Evolutionary conservation across 768 basidiomycete species (phyloP), one percentile per base, ranked within the genome.

Genomic region (Boletus pseudopeckii): DNA sequence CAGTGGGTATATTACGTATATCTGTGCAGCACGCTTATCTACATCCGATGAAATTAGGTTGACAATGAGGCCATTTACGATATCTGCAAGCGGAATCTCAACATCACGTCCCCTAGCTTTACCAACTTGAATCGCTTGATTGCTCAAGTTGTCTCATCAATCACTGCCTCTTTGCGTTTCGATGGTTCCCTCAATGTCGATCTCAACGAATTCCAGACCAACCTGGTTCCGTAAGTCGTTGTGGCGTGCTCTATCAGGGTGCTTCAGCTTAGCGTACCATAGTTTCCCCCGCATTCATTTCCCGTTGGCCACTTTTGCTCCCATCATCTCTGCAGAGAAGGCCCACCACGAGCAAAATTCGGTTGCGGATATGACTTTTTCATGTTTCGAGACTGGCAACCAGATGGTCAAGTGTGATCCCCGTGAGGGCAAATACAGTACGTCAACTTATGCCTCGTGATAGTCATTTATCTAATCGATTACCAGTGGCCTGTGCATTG

Each of bases 231-330:
- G 86, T 95, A 68, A 77, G 91, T 82, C 22, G 10, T 41, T 28
- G 10, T 41, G 13, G 47, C 48, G 14, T 34, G 1, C 13, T 39
- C 17, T 28, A 6, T 50, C 32, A 14, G 44, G 15, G 13, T 22
- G 30, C 54, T 33, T 34, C 15, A 43, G 17, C 56, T 50, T 30
- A 53, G 17, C 3, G 2, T 20, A 38, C 5, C 55, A 13, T 59
- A 92, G 91, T 47, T 96, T 96, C 89, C 94, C 94, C 58, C 91
- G 94, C 67, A 98, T 98, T 58, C 96, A 98, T 71, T 98, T 98
- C 89, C 96, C 96, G 44, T 80, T 98, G 60, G 95, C 95, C 47
- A 95, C 92, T 57, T 98, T 90, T 72, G 94, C 96, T 9, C 96
- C 96, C 18, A 88, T 98, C 59, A 79, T 98, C 67, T 95, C 93